phyloP scores from a whole-genome alignment of 768 basidiomycete species.

The Mycena epipterygia region DNA sequence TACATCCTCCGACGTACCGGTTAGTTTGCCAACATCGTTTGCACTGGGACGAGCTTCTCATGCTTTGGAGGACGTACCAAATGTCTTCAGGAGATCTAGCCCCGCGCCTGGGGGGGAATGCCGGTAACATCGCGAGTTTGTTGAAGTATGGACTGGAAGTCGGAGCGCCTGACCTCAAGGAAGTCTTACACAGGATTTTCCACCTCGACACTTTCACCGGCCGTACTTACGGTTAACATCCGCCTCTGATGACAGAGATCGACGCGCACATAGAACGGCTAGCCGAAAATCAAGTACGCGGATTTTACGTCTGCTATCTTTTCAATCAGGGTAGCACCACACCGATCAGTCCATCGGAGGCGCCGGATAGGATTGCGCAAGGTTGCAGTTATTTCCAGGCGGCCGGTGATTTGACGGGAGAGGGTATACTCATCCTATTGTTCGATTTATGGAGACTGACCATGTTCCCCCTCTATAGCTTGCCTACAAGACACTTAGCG shows the following conservation, averaged over 20 bases:
- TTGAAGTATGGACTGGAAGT: not conserved
- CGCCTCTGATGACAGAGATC: conserved; percentile 1
- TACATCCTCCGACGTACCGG: not conserved
- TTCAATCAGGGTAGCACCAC: not conserved
- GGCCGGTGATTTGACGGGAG: not conserved
- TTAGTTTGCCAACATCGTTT: not conserved
- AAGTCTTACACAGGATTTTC: not conserved
- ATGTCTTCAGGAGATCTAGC: not conserved
- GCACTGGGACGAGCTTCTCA: not conserved
- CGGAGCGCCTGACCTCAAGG: not conserved
- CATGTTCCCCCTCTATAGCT: not conserved
- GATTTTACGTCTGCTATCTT: not conserved
- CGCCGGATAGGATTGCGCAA: not conserved
- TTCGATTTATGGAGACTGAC: not conserved
- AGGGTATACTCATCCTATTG: not conserved
- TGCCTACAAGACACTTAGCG: not conserved
- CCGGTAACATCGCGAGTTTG: not conserved
- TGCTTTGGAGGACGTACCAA: not conserved
- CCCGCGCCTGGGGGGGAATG: not conserved
- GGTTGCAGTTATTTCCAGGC: conserved; percentile 1
- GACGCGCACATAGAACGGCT: not conserved
- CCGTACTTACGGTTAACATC: not conserved
- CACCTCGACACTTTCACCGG: not conserved
- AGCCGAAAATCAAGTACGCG: conserved; percentile 2
- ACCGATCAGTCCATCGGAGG: not conserved